phyloP scores from a whole-genome alignment of 768 basidiomycete species.

The Crassisporium funariophilum region DNA sequence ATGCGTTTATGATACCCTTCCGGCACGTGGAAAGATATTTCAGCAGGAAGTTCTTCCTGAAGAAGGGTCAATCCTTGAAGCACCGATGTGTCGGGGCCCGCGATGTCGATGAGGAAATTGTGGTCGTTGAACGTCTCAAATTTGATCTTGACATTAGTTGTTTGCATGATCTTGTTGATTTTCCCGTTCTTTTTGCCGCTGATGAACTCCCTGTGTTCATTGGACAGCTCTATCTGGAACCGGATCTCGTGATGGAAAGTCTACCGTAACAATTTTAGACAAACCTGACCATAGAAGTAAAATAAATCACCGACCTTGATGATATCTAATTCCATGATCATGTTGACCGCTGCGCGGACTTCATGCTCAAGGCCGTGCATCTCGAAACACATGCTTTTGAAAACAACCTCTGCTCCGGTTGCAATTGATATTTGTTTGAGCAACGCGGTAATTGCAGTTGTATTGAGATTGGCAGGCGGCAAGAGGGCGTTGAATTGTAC shows the following conservation, averaged over 20 bases:
- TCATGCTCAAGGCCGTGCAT: constrained; percentile 93
- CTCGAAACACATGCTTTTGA: constrained; percentile 97
- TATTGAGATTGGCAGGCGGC: constrained; percentile 79
- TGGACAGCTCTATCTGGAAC: constrained; percentile 96
- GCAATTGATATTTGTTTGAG: constrained; percentile 85
- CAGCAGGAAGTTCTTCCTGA: constrained; percentile 97
- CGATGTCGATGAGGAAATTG: constrained; percentile 92
- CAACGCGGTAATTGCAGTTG: constrained; percentile 79
- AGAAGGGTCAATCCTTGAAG: constrained; percentile 86
- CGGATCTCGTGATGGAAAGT: constrained; percentile 96
- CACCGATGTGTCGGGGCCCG: constrained; percentile 82
- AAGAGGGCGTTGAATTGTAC: constrained; percentile 91
- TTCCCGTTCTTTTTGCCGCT: constrained; percentile 99
- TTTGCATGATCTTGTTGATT: constrained; percentile 99
- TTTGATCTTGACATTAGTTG: constrained; percentile 96
- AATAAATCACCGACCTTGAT: constrained; percentile 68
- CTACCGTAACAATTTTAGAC: constrained; percentile 38
- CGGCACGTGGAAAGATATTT: constrained; percentile 98
- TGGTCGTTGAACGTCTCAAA: constrained; percentile 98
- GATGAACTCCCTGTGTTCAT: constrained; percentile 98
- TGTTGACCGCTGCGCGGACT: constrained; percentile 80
- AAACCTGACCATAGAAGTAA: not conserved
- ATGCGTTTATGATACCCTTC: constrained; percentile 99
- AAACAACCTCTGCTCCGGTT: constrained; percentile 92
- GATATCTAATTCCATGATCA: constrained; percentile 89